phyloP scores from a whole-genome alignment of 2,329 filamentous ascomycete species.

The Penicillium sp. region DNA sequence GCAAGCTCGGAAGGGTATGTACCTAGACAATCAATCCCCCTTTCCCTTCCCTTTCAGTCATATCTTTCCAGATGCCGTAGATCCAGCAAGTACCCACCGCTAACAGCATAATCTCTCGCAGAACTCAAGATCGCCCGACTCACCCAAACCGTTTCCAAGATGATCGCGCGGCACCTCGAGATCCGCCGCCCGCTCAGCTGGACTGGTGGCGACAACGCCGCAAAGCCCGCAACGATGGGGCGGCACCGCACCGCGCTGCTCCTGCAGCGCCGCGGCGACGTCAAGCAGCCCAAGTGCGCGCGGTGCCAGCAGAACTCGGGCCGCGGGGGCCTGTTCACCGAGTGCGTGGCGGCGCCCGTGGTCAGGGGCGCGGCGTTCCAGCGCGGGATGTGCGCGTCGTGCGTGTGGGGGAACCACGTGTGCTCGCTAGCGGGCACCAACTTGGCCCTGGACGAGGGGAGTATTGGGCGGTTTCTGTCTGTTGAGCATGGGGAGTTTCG shows the following conservation, averaged over 20 bases:
- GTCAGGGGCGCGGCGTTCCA: neutral
- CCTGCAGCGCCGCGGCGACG: neutral
- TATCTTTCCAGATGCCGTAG: too few species aligned
- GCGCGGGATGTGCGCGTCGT: neutral
- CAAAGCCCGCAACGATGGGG: too few species aligned
- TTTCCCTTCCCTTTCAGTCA: too few species aligned
- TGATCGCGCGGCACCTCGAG: neutral
- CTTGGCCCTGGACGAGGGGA: neutral
- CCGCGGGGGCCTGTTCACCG: neutral
- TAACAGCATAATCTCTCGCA: neutral
- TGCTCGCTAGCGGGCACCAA: neutral
- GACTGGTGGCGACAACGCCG: neutral
- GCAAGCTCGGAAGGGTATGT: too few species aligned
- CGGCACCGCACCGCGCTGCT: neutral
- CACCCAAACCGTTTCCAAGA: neutral
- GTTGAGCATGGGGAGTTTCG: neutral
- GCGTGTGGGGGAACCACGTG: neutral
- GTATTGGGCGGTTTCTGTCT: neutral
- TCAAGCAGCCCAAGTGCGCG: neutral
- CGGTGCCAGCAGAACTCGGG: neutral
- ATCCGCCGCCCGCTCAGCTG: neutral
- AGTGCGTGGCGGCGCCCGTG: neutral
- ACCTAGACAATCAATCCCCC: too few species aligned
- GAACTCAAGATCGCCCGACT: neutral
- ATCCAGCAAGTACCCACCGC: too few species aligned